Base-by-base conservation (phyloP, 306 rosid species). In the Senna siamea region DNA sequence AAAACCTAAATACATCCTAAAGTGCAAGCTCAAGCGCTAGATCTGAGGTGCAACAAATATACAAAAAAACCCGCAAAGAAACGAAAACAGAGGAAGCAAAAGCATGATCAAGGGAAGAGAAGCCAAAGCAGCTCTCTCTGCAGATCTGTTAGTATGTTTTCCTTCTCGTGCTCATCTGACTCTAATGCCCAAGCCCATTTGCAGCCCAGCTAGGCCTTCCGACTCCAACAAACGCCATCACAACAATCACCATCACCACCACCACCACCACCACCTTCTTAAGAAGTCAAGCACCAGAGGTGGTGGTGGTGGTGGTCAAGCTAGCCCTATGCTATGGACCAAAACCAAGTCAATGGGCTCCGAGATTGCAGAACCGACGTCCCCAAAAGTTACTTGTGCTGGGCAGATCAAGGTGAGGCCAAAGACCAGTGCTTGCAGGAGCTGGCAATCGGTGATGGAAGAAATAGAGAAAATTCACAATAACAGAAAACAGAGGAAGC, bases 381-480 rank as follows among this genome's bases (percentile, higher is more conserved):
- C 99, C 1, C 99, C 98, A 0, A 94, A 94, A 78, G 97, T 94
- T 4, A 94, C 97, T 0, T 94, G 97, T 19, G 96, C 97, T 0
- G 99, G 99, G 0, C 96, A 94, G 80, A 94, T 94, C 83, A 94
- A 94, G 72, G 91, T 89, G 63, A 58, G 92, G 73, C 95, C 84
- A 13, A 86, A 87, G 51, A 10, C 85, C 9, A 44, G 74, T 5
- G 41, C 88, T 5, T 84, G 90, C 81, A 76, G 92, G 74, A 92
- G 81, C 79, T 94, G 99, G 99, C 96, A 89, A 51, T 87, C 99
- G 0, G 93, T 94, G 23, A 89, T 94, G 99, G 99, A 94, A 46
- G 97, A 94, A 81, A 91, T 94, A 70, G 99, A 94, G 84, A 86
- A 84, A 81, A 85, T 91, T 50, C 97, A 91, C 85, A 83, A 69